phyloP scores from a whole-genome alignment of 306 rosid genomes.

The Prinsepia uniflora region DNA sequence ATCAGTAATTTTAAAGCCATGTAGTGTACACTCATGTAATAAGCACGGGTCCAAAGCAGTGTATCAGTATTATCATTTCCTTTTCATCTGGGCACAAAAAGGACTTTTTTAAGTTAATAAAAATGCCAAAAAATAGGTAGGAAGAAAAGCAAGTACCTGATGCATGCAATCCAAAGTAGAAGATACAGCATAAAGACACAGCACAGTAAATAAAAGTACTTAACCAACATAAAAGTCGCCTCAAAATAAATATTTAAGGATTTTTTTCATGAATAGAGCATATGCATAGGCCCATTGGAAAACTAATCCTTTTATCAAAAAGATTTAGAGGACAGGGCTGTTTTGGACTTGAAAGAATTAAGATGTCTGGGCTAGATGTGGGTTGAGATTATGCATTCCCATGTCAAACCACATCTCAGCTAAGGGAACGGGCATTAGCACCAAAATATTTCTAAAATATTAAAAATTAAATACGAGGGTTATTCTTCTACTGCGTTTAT shows the following conservation, averaged over 20 bases:
- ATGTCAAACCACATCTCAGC: neutral
- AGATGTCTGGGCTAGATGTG: neutral
- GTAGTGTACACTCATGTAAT: neutral
- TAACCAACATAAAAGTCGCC: conserved; percentile 13
- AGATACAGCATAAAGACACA: conserved; percentile 9
- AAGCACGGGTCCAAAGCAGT: neutral
- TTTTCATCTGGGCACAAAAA: neutral
- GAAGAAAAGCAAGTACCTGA: neutral
- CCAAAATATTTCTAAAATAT: neutral
- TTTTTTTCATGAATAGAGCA: neutral
- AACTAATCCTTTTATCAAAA: neutral
- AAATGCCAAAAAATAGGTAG: neutral
- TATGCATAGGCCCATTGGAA: neutral
- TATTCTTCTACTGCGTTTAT: neutral
- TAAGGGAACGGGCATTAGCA: neutral
- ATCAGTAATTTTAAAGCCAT: too few species aligned
- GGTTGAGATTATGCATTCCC: neutral
- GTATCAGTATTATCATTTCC: neutral
- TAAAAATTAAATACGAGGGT: neutral
- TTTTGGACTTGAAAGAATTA: neutral
- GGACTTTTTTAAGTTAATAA: neutral
- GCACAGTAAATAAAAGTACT: conserved; percentile 9
- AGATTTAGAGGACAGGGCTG: neutral
- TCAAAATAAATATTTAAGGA: neutral
- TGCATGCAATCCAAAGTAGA: conserved; percentile 5